Base-by-base conservation (phyloP, 768 basidiomycete species). In the Calocybe cyanea region DNA sequence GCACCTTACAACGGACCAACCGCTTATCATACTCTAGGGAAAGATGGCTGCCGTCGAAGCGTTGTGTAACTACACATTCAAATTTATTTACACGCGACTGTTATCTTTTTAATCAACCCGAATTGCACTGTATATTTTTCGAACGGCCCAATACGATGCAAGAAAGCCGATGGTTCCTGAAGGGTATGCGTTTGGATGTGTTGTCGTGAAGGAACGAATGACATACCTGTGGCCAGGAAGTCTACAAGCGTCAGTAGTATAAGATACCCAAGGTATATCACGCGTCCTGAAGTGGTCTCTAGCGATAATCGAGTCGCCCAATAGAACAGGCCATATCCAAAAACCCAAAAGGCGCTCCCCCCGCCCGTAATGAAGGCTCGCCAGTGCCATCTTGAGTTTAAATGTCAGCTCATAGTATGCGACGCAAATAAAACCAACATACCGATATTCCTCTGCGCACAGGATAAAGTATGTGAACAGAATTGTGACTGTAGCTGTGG, bases 321-420 rank as follows among this genome's bases (percentile, higher is more conserved):
- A 60, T 91, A 92, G 67, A 91, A 91, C 8, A 92, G 57, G 2
- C 92, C 94, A 59, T 96, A 98, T 9, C 77, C 76, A 41, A 94
- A 66, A 19, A 97, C 68, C 94, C 94, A 98, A 63, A 94, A 80
- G 2, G 92, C 86, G 50, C 87, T 90, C 18, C 93, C 92, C 7
- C 92, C 95, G 28, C 95, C 95, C 23, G 83, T 86, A 50, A 94
- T 57, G 75, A 98, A 96, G 4, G 91, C 78, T 36, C 92, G 81
- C 95, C 95, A 98, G 48, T 98, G 94, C 94, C 94, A 98, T 48
- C 92, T 88, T 25, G 23, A 41, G n/a, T n/a, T n/a, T n/a, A n/a
- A n/a, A n/a, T n/a, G n/a, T n/a, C n/a, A n/a, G n/a, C n/a, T n/a
- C n/a, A n/a, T n/a, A n/a, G n/a, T n/a, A n/a, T n/a, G n/a, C n/a